These are phyloP conservation scores for Yarrowia alimentaria DNA, from an alignment of 805 yeast species.

Conservation along the genomic window DNA sequence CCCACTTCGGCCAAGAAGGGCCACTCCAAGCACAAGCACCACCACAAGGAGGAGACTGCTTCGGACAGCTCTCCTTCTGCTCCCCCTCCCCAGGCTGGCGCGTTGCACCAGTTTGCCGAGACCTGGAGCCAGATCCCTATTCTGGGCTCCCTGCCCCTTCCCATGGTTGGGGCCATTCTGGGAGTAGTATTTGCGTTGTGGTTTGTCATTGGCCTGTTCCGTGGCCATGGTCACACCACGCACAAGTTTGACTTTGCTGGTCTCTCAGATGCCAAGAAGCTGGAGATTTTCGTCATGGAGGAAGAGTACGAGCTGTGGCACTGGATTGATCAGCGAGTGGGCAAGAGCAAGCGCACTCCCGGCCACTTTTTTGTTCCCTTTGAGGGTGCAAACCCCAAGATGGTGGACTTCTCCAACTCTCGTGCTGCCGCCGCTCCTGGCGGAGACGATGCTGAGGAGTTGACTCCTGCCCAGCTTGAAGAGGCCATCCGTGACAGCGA, in stretches of 20 bases:
- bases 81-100: constrained; percentile 5
- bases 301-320: constrained; percentile 68
- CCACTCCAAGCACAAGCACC: constrained; percentile 28
- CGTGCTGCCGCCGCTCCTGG: not conserved
- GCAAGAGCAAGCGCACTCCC: constrained; percentile 28
- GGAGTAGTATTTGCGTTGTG: constrained; percentile 16
- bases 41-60: constrained; percentile 24
- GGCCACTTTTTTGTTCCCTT: constrained; percentile 20
- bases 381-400: constrained; percentile 27
- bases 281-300: constrained; percentile 39
- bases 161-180: constrained; percentile 11
- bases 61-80: constrained; percentile 1
- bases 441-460: not conserved
- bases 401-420: constrained; percentile 19
- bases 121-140: constrained; percentile 23
- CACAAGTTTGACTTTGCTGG: constrained; percentile 25
- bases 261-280: constrained; percentile 33
- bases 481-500: constrained; percentile 14
- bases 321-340: constrained; percentile 58
- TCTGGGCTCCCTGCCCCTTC: constrained; percentile 12
- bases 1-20: constrained; percentile 27
- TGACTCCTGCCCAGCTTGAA: constrained; percentile 8
- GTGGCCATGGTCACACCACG: constrained; percentile 4
- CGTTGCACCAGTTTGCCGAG: constrained; percentile 15
- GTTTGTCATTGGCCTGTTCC: constrained; percentile 22